phyloP scores from a whole-genome alignment of 345 rosid genomes.

The Boechera retrofracta region DNA sequence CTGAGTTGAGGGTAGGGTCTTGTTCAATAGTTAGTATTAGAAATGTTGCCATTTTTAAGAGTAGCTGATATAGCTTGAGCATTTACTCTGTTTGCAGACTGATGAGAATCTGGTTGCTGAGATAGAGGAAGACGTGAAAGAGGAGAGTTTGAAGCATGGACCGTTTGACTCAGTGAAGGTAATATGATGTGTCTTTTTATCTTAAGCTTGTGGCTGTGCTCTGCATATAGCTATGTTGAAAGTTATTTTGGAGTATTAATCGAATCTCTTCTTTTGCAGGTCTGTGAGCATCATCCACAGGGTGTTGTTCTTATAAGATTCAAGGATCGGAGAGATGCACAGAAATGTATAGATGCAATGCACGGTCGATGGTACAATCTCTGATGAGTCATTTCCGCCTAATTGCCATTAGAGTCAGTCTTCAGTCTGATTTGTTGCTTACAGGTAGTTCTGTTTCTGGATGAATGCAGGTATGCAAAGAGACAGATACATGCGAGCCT shows the following conservation, averaged over 20 bases:
- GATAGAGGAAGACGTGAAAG: slow-evolving; percentile 79
- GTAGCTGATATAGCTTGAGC: slow-evolving; percentile 8
- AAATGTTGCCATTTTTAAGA: slow-evolving; percentile 2
- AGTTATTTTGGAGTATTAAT: slow-evolving; percentile 1
- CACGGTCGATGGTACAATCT: slow-evolving; percentile 82
- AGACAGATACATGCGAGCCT: slow-evolving; percentile 78
- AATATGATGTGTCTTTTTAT: background rate
- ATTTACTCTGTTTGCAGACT: slow-evolving; percentile 50
- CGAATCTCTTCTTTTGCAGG: slow-evolving; percentile 50
- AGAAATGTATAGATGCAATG: slow-evolving; percentile 89
- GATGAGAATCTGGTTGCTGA: slow-evolving; percentile 80
- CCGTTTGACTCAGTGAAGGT: slow-evolving; percentile 86
- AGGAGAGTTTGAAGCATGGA: slow-evolving; percentile 85
- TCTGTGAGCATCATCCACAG: slow-evolving; percentile 86
- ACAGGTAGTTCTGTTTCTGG: background rate
- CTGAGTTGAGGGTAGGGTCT: slow-evolving; percentile 78
- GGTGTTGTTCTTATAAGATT: slow-evolving; percentile 89
- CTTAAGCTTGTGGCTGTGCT: slow-evolving; percentile 11
- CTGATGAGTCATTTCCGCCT: background rate
- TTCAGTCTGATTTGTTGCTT: slow-evolving; percentile 18
- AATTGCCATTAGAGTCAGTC: background rate
- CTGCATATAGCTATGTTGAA: slow-evolving; percentile 14
- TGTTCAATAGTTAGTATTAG: slow-evolving; percentile 21
- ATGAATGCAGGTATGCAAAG: slow-evolving; percentile 77
- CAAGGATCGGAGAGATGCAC: slow-evolving; percentile 88